Conservation (phyloP, 345 rosid genomes). For the Mangifera indica region DNA sequence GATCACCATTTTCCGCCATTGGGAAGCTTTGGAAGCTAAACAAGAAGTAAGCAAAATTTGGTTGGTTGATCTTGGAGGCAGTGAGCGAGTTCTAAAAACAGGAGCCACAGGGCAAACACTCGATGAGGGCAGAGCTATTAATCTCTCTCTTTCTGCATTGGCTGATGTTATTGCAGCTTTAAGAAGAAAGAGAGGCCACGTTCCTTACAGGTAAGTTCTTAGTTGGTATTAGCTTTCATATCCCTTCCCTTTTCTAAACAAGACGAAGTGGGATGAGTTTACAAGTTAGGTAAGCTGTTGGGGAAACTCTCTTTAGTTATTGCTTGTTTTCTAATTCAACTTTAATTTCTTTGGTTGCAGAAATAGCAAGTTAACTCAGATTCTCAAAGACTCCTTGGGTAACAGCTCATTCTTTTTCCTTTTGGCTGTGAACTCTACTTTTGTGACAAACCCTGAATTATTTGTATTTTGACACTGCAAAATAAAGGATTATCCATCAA, state of each 20-base stretch:
- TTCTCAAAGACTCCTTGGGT: conserved; percentile 95
- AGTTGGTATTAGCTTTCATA: conserved; percentile 16
- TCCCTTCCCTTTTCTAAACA: not conserved
- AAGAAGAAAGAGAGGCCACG: conserved; percentile 79
- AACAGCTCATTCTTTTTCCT: conserved; percentile 17
- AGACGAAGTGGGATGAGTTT: conserved; percentile 16
- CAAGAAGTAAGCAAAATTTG: conserved; percentile 79
- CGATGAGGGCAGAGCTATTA: conserved; percentile 86
- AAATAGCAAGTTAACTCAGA: conserved; percentile 95
- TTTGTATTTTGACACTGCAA: conserved; percentile 2
- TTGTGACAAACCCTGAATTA: not conserved
- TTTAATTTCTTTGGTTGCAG: conserved; percentile 51
- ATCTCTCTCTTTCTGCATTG: conserved; percentile 91
- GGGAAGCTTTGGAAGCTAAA: conserved; percentile 52
- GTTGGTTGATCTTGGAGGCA: conserved; percentile 99
- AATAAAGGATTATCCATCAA: not conserved
- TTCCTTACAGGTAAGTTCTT: conserved; percentile 81
- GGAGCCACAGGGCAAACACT: conserved; percentile 82
- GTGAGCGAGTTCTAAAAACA: conserved; percentile 79
- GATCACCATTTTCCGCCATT: conserved; percentile 63
- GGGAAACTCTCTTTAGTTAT: conserved; percentile 18
- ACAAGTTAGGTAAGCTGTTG: conserved; percentile 6
- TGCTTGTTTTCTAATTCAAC: conserved; percentile 12
- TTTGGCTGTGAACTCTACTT: conserved; percentile 11
- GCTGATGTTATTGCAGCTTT: conserved; percentile 94